Evolutionary conservation across 345 rosid genomes (phyloP), one percentile per base, ranked within the genome.

Genomic region (Carallia brachiata): DNA sequence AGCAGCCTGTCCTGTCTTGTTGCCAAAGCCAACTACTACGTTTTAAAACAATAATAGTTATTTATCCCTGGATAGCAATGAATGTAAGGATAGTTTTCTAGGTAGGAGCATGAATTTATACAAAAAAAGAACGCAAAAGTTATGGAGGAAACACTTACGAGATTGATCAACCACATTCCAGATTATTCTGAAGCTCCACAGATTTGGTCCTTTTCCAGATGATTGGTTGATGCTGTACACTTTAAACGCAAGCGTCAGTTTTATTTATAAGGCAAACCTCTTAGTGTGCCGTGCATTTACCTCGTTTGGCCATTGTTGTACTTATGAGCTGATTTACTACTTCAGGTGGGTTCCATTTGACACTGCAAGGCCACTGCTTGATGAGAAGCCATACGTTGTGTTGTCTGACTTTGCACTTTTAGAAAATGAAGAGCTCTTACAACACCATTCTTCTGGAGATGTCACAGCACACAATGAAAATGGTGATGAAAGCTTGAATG

Each of bases 261-360:
- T 13, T 34, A 23, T 23, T 71, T 56, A 7, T n/a, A 54, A 71
- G 57, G 63, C 47, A 36, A 12, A 58, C 31, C 63, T 40, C 44
- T 9, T 44, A 10, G 39, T 4, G 23, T 37, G 30, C 30, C 7
- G n/a, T 55, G 3, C 4, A 7, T 63, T n/a, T 52, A 27, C 53
- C 37, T 4, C 54, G 3, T 50, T 59, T 34, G 52, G 50, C 27
- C 6, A 67, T 36, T 34, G 23, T 12, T 15, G 69, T 23, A 13
- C 74, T 77, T 31, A 81, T 13, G 1, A 74, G 67, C 61, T 68
- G 70, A 62, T 34, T 27, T 67, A 15, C 65, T 80, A 55, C 79
- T 68, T 23, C 90, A 95, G 99, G 92, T 95, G 99, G 99, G 88
- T 95, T 66, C 75, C 91, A 59, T 92, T 73, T 84, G 83, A 87